Evolutionary conservation across 768 basidiomycete genomes (phyloP).

Genomic region (Dentipellis fragilis): DNA sequence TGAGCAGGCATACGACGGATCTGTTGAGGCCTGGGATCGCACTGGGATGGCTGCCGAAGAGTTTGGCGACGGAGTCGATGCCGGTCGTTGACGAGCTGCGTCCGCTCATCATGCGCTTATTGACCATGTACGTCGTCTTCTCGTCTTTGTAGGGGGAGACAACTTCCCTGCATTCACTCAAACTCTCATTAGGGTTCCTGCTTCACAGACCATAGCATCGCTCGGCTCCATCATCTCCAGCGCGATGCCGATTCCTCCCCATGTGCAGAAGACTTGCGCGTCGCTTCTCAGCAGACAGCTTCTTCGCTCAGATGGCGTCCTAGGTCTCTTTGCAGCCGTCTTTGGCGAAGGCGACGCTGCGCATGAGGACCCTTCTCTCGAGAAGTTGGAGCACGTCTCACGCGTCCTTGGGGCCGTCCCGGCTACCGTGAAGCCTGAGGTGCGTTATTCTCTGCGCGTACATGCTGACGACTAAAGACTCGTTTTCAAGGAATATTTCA

Average conservation of each 20-base stretch:
- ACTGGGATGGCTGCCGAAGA: conserved; percentile 67
- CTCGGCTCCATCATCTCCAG: conserved; percentile 51
- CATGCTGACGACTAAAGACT: background rate
- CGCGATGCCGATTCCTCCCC: conserved; percentile 28
- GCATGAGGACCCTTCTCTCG: conserved; percentile 43
- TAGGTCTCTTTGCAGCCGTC: conserved; percentile 57
- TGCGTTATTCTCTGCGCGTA: conserved; percentile 17
- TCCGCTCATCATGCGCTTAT: conserved; percentile 42
- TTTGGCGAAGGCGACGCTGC: conserved; percentile 50
- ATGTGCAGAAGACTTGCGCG: conserved; percentile 50
- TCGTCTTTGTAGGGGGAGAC: background rate
- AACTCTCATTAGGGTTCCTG: conserved; percentile 39
- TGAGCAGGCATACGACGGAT: conserved; percentile 49
- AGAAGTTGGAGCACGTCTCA: conserved; percentile 68
- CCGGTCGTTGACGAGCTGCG: conserved; percentile 38
- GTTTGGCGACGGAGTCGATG: conserved; percentile 26
- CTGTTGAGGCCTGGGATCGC: conserved; percentile 50
- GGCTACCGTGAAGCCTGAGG: conserved; percentile 40
- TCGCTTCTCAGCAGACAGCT: conserved; percentile 64
- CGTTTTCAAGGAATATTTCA: conserved; percentile 48
- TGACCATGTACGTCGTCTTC: conserved; percentile 50
- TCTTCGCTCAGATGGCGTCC: conserved; percentile 58
- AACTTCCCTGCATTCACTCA: background rate
- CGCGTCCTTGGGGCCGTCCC: conserved; percentile 58
- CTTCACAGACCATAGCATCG: conserved; percentile 55